Evolutionary conservation across 1,139 yeast species (phyloP), one percentile per base, ranked within the genome.

Genomic region (Yamadazyma jaroonii): DNA sequence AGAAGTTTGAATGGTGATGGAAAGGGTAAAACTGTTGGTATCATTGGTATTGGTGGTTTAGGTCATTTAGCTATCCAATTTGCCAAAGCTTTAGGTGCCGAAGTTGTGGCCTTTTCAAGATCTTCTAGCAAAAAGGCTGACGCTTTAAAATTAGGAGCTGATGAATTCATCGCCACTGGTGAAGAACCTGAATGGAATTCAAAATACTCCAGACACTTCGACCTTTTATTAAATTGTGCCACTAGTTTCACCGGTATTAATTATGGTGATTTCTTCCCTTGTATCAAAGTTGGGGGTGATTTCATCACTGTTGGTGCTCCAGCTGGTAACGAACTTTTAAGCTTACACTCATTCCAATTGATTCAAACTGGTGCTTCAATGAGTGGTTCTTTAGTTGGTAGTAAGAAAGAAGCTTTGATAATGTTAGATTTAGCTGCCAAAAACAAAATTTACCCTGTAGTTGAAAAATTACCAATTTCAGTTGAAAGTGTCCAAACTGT

Each of bases 301-400:
- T 67, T 77, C 50, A 64, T 77, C 34, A 63, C 74, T 28, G 82
- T 76, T 38, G 82, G 84, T 36, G 62, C 77, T 41, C 79, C 79
- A 34, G 63, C 68, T 22, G 42, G 39, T 4, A 44, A 40, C 4
- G 69, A 66, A 28, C 47, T 44, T 24, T 50, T 59, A 29, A 40
- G 33, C 7, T 45, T 58, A 25, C 40, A 50, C 31, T 64, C 71
- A 31, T 51, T 53, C 40, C 41, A 55, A 25, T 54, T 67, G 44
- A 49, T 64, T 44, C 43, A 52, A 22, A 56, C 54, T 41, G 70
- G 63, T 39, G 54, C 57, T 21, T 44, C 58, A 24, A 57, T 69
- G 36, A 61, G 64, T 21, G 48, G 67, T 35, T 59, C 72, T 1
- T 45, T 54, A 15, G 49, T 73, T 44, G 77, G 77, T 11, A 55